phyloP scores from a whole-genome alignment of 495 filamentous ascomycete species.

The Tuber aestivum region DNA sequence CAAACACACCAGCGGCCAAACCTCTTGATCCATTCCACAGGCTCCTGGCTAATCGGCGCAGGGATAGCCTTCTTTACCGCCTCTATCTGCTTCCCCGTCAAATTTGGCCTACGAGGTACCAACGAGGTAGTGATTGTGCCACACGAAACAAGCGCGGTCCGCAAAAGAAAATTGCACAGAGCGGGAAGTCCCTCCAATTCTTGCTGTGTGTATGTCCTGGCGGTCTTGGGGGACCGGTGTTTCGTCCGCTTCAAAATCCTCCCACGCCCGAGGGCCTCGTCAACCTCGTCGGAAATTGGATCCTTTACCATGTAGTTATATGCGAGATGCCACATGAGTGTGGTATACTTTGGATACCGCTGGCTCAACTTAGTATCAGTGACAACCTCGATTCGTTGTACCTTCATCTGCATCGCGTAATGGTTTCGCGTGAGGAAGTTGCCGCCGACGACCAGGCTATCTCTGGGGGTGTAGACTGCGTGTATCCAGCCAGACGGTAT shows the following conservation, averaged over 20 bases:
- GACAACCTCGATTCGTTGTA: slow-evolving; percentile 65
- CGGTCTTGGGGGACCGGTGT: slow-evolving; percentile 52
- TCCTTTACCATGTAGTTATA: slow-evolving; percentile 62
- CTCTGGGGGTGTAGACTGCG: slow-evolving; percentile 71
- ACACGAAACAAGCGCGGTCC: slow-evolving; percentile 62
- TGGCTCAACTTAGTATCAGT: slow-evolving; percentile 66
- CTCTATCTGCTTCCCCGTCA: slow-evolving; percentile 40
- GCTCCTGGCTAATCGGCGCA: slow-evolving; percentile 55
- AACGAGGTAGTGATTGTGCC: slow-evolving; percentile 57
- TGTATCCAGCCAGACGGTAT: slow-evolving; percentile 79
- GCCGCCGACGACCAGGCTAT: slow-evolving; percentile 70
- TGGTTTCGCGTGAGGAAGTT: slow-evolving; percentile 69
- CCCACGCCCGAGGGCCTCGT: slow-evolving; percentile 55
- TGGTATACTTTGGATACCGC: slow-evolving; percentile 68
- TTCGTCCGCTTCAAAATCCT: slow-evolving; percentile 50
- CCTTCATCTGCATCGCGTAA: slow-evolving; percentile 65
- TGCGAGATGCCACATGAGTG: slow-evolving; percentile 67
- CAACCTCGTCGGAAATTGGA: slow-evolving; percentile 57
- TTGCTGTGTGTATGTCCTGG: slow-evolving; percentile 58
- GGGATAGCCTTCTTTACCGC: slow-evolving; percentile 62
- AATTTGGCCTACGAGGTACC: slow-evolving; percentile 51
- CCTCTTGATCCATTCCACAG: slow-evolving; percentile 54
- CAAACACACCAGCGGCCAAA: slow-evolving; percentile 69
- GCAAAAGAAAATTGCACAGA: slow-evolving; percentile 58
- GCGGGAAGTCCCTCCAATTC: slow-evolving; percentile 64